Base-by-base conservation (phyloP, 306 rosid genomes). In the Pyrus communis region DNA sequence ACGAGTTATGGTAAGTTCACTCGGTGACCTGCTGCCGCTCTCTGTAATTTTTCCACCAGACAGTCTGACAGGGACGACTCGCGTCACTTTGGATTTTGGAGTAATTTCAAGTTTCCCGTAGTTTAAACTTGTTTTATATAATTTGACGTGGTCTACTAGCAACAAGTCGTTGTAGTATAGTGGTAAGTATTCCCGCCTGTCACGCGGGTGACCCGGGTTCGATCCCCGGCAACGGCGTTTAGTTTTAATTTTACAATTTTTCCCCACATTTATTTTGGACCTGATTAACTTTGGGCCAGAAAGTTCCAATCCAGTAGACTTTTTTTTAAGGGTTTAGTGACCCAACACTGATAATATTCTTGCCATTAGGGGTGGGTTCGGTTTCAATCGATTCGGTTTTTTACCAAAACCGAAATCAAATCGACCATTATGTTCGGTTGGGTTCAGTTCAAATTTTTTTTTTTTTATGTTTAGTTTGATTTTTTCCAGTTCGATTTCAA, bases 181-280 rank as follows among this genome's bases (percentile, higher is more conserved):
- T 89, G 88, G 86, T 85, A 38, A 85, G 87, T 87, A 87, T 87
- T 85, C 76, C 86, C 81, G 89, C 89, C 91, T 83, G 87, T 86
- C 85, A 86, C 87, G 78, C 89, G 84, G 85, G 78, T 23, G 88
- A 87, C 88, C 88, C 88, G 86, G 89, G 87, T 89, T 86, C 93
- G 91, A 89, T 89, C 91, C 78, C 78, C 78, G 70, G 78, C 70
- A 62, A 28, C 70, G 78, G 78, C 70, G 78, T 0, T 5, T 1
- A 9, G 7, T 1, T 1, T 6, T 60, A 3, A 15, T 9, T 9
- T 3, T 0, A 5, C 8, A 0, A 1, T 49, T 49, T 49, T 15
- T 49, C 17, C 19, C 19, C 1, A 1, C 42, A 3, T 1, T 31
- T 18, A 13, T 31, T 31, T 64, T 31, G 67, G 38, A n/a, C n/a